Conservation (phyloP, 1,284 basidiomycete genomes). For the Leccinum ponderosum region DNA sequence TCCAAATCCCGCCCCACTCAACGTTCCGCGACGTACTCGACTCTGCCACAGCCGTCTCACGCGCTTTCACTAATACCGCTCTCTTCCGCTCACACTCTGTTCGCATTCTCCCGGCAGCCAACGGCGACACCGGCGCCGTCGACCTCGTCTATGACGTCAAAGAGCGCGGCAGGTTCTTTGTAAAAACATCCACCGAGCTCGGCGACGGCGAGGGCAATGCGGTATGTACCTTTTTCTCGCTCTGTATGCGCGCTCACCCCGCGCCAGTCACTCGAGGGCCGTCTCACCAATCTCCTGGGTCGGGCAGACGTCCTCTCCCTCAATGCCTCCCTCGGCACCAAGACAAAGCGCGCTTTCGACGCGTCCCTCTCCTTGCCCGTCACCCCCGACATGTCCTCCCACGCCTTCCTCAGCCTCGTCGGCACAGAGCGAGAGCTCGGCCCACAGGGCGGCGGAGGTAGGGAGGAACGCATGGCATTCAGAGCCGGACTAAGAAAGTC, state of each 20-base stretch:
- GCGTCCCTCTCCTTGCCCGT: slow-evolving; percentile 59
- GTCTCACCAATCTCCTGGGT: slow-evolving; percentile 87
- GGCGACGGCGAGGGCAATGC: slow-evolving; percentile 94
- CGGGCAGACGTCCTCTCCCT: slow-evolving; percentile 88
- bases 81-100: slow-evolving; percentile 76
- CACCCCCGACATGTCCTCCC: slow-evolving; percentile 55
- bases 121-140: slow-evolving; percentile 59
- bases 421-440: slow-evolving; percentile 34
- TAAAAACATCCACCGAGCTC: slow-evolving; percentile 93
- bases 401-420: slow-evolving; percentile 25
- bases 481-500: slow-evolving; percentile 15
- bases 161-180: slow-evolving; percentile 78
- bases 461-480: slow-evolving; percentile 28
- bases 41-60: slow-evolving; percentile 65
- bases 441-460: slow-evolving; percentile 20
- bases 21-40: slow-evolving; percentile 69
- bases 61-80: slow-evolving; percentile 67
- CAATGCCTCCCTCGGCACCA: slow-evolving; percentile 83
- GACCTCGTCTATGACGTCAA: slow-evolving; percentile 81
- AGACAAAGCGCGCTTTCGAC: slow-evolving; percentile 84
- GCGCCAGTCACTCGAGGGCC: slow-evolving; percentile 70
- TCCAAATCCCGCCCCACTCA: slow-evolving; percentile 17
- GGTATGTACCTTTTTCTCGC: slow-evolving; percentile 49
- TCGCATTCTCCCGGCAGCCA: slow-evolving; percentile 65
- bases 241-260: slow-evolving; percentile 1